Conservation (phyloP, 2,329 filamentous ascomycete species). For the Lithohypha guttulata region DNA sequence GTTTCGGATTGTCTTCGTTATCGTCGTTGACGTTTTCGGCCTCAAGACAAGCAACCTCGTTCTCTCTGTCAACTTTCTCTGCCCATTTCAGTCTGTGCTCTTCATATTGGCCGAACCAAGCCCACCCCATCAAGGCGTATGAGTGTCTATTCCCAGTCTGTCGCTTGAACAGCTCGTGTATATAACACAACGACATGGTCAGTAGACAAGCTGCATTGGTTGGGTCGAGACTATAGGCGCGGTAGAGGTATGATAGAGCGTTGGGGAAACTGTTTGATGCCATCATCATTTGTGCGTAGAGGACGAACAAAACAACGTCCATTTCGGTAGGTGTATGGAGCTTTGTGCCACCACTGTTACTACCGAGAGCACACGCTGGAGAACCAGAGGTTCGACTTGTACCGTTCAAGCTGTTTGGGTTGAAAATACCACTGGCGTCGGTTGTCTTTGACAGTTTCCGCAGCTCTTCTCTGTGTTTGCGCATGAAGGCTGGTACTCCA, state of each 20-base stretch:
- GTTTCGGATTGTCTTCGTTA: constrained; percentile 12
- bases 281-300: constrained; percentile 85
- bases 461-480: constrained; percentile 12
- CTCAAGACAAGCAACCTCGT: constrained; percentile 5
- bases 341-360: constrained; percentile 13
- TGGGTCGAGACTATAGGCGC: constrained; percentile 42
- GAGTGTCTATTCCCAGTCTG: constrained; percentile 86
- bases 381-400: neutral
- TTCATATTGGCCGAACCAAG: constrained; percentile 69
- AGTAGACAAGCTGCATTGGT: constrained; percentile 58
- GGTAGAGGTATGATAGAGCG: constrained; percentile 78
- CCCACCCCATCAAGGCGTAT: constrained; percentile 71
- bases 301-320: constrained; percentile 70
- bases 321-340: constrained; percentile 38
- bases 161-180: constrained; percentile 80
- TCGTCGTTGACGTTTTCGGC: neutral
- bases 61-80: constrained; percentile 1
- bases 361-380: neutral
- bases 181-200: constrained; percentile 70
- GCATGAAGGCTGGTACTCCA: constrained; percentile 28
- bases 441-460: constrained; percentile 23
- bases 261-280: constrained; percentile 72
- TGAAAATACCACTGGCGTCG: constrained; percentile 15
- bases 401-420: neutral
- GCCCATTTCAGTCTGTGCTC: constrained; percentile 40